Evolutionary conservation across 371 early-diverging fungal genomes (phyloP).

Genomic region (Basidiobolus heterosporus): DNA sequence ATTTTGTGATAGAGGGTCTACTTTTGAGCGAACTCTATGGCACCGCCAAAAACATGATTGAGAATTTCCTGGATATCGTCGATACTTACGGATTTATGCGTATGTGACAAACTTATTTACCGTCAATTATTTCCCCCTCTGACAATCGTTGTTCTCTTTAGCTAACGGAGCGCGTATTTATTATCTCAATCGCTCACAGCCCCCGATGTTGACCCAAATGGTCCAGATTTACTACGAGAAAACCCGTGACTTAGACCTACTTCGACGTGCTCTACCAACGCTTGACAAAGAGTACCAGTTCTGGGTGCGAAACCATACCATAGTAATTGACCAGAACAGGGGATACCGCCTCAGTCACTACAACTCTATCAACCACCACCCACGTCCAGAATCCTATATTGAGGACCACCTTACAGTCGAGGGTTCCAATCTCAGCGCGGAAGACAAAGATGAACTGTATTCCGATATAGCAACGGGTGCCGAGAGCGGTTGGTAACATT

Average conservation of each 20-base stretch:
- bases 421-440: constrained; percentile 10
- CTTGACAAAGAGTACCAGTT: constrained; percentile 49
- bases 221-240: constrained; percentile 34
- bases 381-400: constrained; percentile 65
- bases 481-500: constrained; percentile 84
- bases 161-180: constrained; percentile 27
- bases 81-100: constrained; percentile 51
- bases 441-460: constrained; percentile 22
- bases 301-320: constrained; percentile 38
- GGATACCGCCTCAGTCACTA: constrained; percentile 31
- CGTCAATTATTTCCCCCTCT: background rate
- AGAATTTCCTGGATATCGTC: constrained; percentile 53
- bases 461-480: constrained; percentile 64
- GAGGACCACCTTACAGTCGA: constrained; percentile 47
- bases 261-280: constrained; percentile 27
- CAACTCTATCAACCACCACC: constrained; percentile 27
- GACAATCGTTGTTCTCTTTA: background rate
- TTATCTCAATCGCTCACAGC: constrained; percentile 75
- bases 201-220: constrained; percentile 63
- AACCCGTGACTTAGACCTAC: constrained; percentile 29
- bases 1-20: constrained; percentile 68
- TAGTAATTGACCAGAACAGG: constrained; percentile 3
- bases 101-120: background rate
- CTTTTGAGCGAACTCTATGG: constrained; percentile 39
- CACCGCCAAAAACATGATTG: constrained; percentile 37